Conservation (phyloP, 208 protist species). For the Acanthamoeba royreba region DNA sequence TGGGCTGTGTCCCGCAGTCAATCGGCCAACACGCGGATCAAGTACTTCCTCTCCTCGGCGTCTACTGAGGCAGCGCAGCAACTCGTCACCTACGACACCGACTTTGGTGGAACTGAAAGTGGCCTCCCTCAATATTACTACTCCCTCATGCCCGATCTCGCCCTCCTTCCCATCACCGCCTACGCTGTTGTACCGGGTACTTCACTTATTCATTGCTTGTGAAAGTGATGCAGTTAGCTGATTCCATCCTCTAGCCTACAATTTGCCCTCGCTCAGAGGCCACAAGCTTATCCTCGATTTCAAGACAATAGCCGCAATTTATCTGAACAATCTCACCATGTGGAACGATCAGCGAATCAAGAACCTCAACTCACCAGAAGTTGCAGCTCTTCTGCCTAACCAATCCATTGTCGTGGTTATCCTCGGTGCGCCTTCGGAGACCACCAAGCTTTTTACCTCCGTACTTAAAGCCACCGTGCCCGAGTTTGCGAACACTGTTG, state of each 20-base stretch:
- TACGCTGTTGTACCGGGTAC: no score
- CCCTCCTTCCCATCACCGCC: no score
- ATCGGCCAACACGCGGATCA: no score
- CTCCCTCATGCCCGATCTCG: no score
- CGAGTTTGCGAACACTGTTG: background rate
- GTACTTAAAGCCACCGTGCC: background rate
- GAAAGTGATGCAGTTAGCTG: background rate
- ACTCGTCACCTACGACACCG: no score
- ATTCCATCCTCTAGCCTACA: slow-evolving; percentile 7
- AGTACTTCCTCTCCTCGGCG: no score
- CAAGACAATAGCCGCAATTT: background rate
- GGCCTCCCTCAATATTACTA: no score
- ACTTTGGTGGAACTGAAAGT: no score
- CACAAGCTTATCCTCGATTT: background rate
- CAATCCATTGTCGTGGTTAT: background rate
- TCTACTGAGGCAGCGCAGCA: no score
- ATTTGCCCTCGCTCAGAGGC: background rate
- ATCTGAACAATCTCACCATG: background rate
- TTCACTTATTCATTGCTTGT: no score
- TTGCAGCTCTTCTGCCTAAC: background rate
- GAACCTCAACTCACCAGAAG: background rate
- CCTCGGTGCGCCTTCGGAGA: background rate
- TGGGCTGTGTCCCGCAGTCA: background rate
- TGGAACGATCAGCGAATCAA: background rate
- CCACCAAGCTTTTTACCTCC: background rate